Evolutionary conservation across 345 rosid species (phyloP).

Genomic region (Crucihimalaya himalaica): DNA sequence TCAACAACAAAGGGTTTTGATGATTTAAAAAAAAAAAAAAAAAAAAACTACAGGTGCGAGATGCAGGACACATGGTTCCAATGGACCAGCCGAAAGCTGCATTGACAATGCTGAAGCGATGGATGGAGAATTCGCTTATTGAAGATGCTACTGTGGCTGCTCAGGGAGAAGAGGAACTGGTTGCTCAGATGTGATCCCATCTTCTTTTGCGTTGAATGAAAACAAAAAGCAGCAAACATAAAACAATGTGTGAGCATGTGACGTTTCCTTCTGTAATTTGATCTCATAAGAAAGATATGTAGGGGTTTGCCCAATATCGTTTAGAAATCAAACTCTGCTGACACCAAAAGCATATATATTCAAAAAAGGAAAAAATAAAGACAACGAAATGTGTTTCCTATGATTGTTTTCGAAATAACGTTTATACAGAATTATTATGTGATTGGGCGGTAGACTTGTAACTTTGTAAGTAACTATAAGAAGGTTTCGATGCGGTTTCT

Average conservation of each 20-base stretch:
- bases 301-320: slow-evolving; percentile 10
- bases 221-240: slow-evolving; percentile 12
- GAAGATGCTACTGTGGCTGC: slow-evolving; percentile 27
- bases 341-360: slow-evolving; percentile 3
- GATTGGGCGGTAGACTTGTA: background rate
- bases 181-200: slow-evolving; percentile 66
- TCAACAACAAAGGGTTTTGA: slow-evolving; percentile 14
- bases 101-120: slow-evolving; percentile 80
- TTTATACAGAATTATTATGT: background rate
- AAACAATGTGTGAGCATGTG: background rate
- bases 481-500: background rate
- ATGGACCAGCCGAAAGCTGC: slow-evolving; percentile 97
- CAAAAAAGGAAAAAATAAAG: background rate
- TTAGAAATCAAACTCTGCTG: background rate
- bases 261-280: slow-evolving; percentile 6
- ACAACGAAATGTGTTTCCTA: background rate
- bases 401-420: background rate
- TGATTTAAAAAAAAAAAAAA: slow-evolving; percentile 9
- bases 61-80: slow-evolving; percentile 99
- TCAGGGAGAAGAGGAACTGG: slow-evolving; percentile 41
- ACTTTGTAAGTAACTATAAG: background rate
- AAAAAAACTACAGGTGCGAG: slow-evolving; percentile 55
- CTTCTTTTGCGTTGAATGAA: slow-evolving; percentile 10
- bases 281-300: slow-evolving; percentile 6
- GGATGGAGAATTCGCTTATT: slow-evolving; percentile 63